A percentile compares a stretch with the other conserved stretches of the same genome.
These are phyloP conservation scores for Podila epicladia DNA, from an alignment of 192 early-diverging fungal species.

Conservation along the genomic window DNA sequence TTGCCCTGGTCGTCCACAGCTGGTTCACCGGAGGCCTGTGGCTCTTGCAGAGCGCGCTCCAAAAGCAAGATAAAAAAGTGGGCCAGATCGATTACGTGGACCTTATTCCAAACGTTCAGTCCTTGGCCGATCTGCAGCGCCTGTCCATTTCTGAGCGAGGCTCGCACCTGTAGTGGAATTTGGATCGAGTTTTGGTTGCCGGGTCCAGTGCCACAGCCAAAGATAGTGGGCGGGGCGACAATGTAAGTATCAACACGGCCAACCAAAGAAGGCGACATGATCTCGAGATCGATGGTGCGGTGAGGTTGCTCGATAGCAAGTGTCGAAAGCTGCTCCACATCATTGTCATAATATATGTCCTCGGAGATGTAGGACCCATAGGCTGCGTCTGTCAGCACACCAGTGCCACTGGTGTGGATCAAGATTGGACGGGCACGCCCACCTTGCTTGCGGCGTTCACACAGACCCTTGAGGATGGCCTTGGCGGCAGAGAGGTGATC, in stretches of 20 bases:
- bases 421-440: neutral
- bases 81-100: conserved; percentile 38
- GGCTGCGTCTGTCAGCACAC: neutral
- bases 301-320: neutral
- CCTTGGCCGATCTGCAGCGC: conserved; percentile 32
- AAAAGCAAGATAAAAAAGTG: conserved; percentile 26
- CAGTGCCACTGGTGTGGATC: neutral
- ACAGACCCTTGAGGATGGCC: conserved; percentile 11
- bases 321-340: neutral
- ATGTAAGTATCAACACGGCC: neutral
- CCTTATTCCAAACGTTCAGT: conserved; percentile 30
- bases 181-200: neutral
- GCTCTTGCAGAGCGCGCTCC: conserved; percentile 30
- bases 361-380: neutral
- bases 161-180: neutral
- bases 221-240: neutral
- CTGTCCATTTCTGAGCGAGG: conserved; percentile 7
- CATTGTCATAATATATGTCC: neutral
- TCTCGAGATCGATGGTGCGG: neutral
- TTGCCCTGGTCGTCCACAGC: conserved; percentile 9
- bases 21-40: conserved; percentile 1
- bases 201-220: neutral
- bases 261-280: neutral
- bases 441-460: neutral
- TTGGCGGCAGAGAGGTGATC: conserved; percentile 9